Base-by-base conservation (phyloP, 2,329 filamentous ascomycete species). In the Kalmusia sp. region DNA sequence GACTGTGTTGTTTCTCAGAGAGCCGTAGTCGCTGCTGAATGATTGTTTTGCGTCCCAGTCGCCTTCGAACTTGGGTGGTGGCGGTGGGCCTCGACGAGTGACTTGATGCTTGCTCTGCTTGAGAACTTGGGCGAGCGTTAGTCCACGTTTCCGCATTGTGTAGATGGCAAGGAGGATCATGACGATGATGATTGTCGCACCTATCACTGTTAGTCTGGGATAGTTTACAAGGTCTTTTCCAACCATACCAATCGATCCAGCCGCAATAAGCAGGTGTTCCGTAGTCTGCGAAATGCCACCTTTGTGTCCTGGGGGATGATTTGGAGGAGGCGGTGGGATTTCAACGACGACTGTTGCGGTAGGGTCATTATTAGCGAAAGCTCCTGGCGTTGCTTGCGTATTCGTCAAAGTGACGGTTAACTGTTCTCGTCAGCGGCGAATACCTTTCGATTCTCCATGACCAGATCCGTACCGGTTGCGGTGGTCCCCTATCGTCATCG, bases 261-360 rank as follows among this genome's bases (percentile, higher is more conserved):
- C 73, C 47, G 73, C 73, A 24, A 76, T 76, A 25, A 76, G 68
- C 53, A 74, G 50, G 48, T 76, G 73, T 49, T 74, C 64, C n/a
- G 73, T 75, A 6, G 68, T 68, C 33, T 70, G 63, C 6, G 73
- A 75, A 27, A 76, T 65, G n/a, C 65, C 64, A 21, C 59, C 53
- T 34, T 57, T 58, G n/a, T 57, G 52, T 27, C 58, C 58, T 28
- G 54, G 44, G 33, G 45, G 51, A 27, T 49, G 52, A 15, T 40
- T 53, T 15, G 54, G 53, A 28, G 58, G 59, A 24, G 63, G 61
- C 24, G 65, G 62, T 14, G 60, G 47, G 31, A 69, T 50, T 11
- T 62, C 48, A 7, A 70, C 59, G 14, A 68, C 60, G 5, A 68
- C 57, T 9, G 70, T 70, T 27, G 66, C 62, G 3, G 57, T 61